phyloP scores from a whole-genome alignment of 176 grass and related monocot species.

The Ananas comosus region DNA sequence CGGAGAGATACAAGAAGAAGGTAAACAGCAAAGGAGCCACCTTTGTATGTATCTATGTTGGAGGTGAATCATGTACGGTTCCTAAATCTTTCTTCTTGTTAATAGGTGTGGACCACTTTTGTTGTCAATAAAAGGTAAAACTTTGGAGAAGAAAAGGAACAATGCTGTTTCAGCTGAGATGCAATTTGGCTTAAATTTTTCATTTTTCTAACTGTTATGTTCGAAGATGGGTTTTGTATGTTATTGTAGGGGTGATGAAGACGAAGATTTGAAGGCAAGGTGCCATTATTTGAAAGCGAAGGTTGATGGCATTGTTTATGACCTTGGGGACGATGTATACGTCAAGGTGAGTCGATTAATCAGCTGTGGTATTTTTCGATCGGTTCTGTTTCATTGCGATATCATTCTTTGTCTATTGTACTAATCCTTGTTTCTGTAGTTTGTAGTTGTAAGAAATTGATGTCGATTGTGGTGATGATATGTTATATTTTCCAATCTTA shows the following conservation, averaged over 20 bases:
- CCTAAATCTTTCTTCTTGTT: conserved; percentile 3
- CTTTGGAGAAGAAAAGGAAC: background rate
- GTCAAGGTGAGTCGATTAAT: conserved; percentile 40
- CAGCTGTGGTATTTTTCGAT: background rate
- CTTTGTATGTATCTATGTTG: background rate
- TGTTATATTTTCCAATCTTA: too few species aligned
- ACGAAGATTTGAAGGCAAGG: conserved; percentile 20
- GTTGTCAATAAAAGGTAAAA: conserved; percentile 3
- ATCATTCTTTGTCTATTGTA: too few species aligned
- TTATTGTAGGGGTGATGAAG: conserved; percentile 24
- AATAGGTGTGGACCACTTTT: background rate
- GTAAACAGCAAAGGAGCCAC: conserved; percentile 3
- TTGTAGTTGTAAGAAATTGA: too few species aligned
- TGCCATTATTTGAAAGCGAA: conserved; percentile 42
- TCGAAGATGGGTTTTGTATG: background rate
- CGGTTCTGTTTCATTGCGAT: too few species aligned
- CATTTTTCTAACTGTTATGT: background rate
- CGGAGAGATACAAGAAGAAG: conserved; percentile 41
- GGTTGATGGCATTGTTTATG: conserved; percentile 37
- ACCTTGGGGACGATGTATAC: conserved; percentile 44
- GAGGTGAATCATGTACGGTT: background rate
- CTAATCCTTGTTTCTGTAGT: too few species aligned
- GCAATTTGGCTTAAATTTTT: background rate
- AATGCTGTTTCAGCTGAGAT: background rate
- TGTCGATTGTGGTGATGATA: too few species aligned